Conservation (phyloP, 139 green algal species). For the Coelastrella sp. region DNA sequence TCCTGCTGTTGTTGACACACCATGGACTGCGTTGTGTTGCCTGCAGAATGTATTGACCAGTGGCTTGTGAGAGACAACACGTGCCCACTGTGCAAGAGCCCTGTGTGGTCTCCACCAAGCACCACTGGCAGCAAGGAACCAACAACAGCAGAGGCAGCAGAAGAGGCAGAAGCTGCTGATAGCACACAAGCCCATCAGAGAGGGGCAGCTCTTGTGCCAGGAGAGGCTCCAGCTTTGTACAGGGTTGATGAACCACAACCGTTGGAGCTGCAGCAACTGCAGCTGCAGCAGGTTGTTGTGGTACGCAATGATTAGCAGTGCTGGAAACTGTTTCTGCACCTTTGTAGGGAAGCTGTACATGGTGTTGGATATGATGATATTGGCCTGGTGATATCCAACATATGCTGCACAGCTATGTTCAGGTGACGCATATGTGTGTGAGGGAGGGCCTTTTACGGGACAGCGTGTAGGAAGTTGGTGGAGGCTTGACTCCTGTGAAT, state of each 20-base stretch:
- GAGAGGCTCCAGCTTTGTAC: too few species aligned
- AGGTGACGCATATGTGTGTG: too few species aligned
- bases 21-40: background rate
- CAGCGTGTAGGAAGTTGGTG: too few species aligned
- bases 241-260: background rate
- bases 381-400: too few species aligned
- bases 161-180: background rate
- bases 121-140: background rate
- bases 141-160: background rate
- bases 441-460: too few species aligned
- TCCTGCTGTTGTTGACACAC: too few species aligned
- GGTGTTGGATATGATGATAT: too few species aligned
- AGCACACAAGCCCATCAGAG: too few species aligned
- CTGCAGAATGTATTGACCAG: conserved; percentile 19
- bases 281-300: background rate
- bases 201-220: background rate
- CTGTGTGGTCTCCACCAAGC: background rate
- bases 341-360: too few species aligned
- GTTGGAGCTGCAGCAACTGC: background rate
- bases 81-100: conserved; percentile 23
- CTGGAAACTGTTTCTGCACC: too few species aligned
- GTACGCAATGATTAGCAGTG: background rate
- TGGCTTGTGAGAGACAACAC: conserved; percentile 22
- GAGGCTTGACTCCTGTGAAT: too few species aligned
- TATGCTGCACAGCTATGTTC: too few species aligned